Conservation (phyloP, 768 basidiomycete genomes). For the Suillus brevipes region DNA sequence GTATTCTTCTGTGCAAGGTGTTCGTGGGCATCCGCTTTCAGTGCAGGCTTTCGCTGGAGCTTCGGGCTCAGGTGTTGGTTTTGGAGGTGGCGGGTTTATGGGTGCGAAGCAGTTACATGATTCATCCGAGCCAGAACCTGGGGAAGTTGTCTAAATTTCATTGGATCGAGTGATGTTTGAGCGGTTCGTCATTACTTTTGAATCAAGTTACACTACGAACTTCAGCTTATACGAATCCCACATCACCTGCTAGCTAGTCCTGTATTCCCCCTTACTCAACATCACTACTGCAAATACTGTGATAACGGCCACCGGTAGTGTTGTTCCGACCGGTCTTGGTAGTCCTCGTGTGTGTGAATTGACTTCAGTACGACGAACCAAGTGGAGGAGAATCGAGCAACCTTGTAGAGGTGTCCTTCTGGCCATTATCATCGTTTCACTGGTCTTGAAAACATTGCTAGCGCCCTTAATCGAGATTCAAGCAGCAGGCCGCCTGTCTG, state of each 20-base stretch:
- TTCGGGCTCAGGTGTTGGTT: neutral
- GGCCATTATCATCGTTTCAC: no score
- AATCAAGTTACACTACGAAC: neutral
- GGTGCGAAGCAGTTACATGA: neutral
- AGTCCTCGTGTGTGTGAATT: no score
- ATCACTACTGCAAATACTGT: no score
- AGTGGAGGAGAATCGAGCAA: no score
- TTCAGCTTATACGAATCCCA: neutral
- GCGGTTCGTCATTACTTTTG: neutral
- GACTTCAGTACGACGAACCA: no score
- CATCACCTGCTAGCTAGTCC: neutral
- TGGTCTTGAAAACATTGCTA: no score
- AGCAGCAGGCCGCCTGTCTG: no score
- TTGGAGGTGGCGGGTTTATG: neutral
- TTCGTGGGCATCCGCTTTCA: neutral
- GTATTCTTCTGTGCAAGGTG: neutral
- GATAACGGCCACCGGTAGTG: no score
- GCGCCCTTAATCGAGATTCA: neutral
- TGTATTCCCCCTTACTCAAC: no score
- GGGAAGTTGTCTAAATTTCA: neutral
- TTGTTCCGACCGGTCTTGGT: no score
- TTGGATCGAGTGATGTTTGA: neutral
- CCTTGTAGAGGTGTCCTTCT: no score
- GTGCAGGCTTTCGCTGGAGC: neutral
- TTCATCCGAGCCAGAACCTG: slow-evolving; percentile 3